Evolutionary conservation across 208 protist species (phyloP), one percentile per base, ranked within the genome.

Genomic region (Leishmania mexicana): DNA sequence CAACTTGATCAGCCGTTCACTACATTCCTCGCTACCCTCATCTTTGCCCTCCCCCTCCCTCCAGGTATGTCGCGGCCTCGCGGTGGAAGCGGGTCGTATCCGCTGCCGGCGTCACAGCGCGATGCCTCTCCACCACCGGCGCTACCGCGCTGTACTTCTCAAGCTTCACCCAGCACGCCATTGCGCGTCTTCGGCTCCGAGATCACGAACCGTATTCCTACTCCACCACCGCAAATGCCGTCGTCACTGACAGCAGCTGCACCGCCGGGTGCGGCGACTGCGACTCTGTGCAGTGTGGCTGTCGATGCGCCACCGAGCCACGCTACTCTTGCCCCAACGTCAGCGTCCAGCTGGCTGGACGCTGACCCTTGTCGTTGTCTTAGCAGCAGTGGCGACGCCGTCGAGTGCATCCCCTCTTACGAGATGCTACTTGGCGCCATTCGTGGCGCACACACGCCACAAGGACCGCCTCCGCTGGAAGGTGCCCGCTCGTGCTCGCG

Each of bases 201-300:
- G 19, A 71, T 79, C 58, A 79, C 75, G 3, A 79, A 79, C 60
- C 75, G 58, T 40, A 47, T 40, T 45, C 40, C 75, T 38, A 70
- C 75, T 0, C 17, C 72, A n/a, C 49, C 72, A 24, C 51, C 51
- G 51, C 72, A 60, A n/a, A 38, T 8, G 28, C 24, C 58, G 10
- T 11, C 40, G 17, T 49, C 75, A 15, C 10, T 28, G 38, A 49
- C 67, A 47, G 64, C 64, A 21, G 67, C 31, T 47, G 67, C 38
- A 47, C 38, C 67, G 40, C 7, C 13, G 40, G 6, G 19, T 58
- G 72, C 8, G 47, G 19, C 31, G 3, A 42, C 49, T 15, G 72
- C 47, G 7, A 76, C 72, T 24, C 72, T 42, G 72, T 40, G 72
- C 49, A 8, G 15, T 40, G 17, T 45, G 28, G 47, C 31, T 76